Percentiles rank a stretch among this genome's conserved stretches.
Conservation (phyloP, 2,329 filamentous ascomycete genomes). For the Arachnopeziza araneosa region DNA sequence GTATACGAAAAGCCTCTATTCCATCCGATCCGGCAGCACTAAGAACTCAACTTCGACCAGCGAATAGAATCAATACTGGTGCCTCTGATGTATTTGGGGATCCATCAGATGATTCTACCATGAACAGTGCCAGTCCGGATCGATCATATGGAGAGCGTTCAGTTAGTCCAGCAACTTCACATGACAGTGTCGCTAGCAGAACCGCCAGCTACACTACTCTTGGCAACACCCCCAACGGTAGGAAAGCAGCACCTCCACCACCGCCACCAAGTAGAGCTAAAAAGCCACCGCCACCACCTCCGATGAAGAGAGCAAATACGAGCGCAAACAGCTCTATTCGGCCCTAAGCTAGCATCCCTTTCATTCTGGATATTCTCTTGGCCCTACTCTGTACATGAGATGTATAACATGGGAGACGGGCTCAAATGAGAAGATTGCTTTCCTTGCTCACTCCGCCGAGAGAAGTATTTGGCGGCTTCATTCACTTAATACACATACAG, state of each 20-base stretch:
- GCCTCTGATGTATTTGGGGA: conserved; percentile 43
- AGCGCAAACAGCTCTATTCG: conserved; percentile 19
- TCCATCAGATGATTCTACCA: conserved; percentile 43
- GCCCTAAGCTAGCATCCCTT: conserved; percentile 9
- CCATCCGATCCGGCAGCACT: conserved; percentile 40
- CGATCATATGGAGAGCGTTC: conserved; percentile 43
- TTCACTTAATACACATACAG: conserved; percentile 3
- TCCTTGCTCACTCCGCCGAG: neutral
- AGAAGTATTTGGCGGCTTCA: neutral
- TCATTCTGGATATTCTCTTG: neutral
- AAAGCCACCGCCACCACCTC: conserved; percentile 61
- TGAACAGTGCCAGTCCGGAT: conserved; percentile 44
- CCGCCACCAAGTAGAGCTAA: conserved; percentile 57
- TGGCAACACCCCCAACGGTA: conserved; percentile 23
- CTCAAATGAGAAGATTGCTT: neutral
- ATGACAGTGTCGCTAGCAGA: conserved; percentile 45
- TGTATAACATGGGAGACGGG: neutral
- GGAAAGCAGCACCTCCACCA: conserved; percentile 52
- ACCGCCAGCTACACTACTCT: conserved; percentile 44
- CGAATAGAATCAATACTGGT: conserved; percentile 21
- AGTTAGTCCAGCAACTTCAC: conserved; percentile 47
- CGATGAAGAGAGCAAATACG: conserved; percentile 49
- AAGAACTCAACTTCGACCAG: conserved; percentile 32
- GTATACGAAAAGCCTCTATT: conserved; percentile 43
- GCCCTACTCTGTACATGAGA: neutral